A percentile compares a stretch with the other conserved stretches of the same genome.
phyloP scores from a whole-genome alignment of 1,284 basidiomycete genomes.

The Trichosporon coremiiforme region DNA sequence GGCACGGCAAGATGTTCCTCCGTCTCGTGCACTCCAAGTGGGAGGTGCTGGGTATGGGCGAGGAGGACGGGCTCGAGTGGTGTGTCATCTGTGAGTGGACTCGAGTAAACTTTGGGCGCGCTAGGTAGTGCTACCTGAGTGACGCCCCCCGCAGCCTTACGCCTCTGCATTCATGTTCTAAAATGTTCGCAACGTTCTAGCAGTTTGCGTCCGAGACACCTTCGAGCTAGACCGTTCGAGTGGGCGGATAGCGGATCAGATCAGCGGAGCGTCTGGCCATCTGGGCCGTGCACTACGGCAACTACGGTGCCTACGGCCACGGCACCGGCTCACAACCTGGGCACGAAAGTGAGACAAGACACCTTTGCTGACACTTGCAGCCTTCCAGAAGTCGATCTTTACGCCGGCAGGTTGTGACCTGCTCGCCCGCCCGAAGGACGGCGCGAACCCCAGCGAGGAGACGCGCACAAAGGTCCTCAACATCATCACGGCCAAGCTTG shows the following conservation, averaged over 20 bases:
- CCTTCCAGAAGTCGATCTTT: constrained; percentile 62
- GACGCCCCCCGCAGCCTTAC: too few relatives aligned
- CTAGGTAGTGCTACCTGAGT: too few relatives aligned
- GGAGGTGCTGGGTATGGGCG: constrained; percentile 60
- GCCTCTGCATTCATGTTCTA: too few relatives aligned
- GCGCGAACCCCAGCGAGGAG: constrained; percentile 1
- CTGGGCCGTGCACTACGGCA: not conserved
- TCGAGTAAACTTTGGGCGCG: too few relatives aligned
- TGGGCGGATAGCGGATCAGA: too few relatives aligned
- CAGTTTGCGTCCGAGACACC: not conserved
- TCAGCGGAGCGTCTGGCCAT: not conserved
- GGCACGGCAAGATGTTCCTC: constrained; percentile 60
- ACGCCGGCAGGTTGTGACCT: constrained; percentile 62
- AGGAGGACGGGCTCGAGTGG: constrained; percentile 55
- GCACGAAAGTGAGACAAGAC: not conserved
- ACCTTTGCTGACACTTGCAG: constrained; percentile 30
- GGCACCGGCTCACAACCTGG: not conserved
- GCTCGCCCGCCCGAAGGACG: constrained; percentile 50
- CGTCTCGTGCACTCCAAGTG: constrained; percentile 59
- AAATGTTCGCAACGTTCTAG: too few relatives aligned
- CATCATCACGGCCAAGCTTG: constrained; percentile 12
- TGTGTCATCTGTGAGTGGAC: constrained; percentile 58
- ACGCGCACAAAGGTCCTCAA: constrained; percentile 11
- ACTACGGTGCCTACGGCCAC: not conserved
- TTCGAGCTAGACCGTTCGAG: not conserved